Evolutionary conservation across 352 stramenopile species (phyloP), one percentile per base, ranked within the genome.

Genomic region (Aphanomyces euteiches): DNA sequence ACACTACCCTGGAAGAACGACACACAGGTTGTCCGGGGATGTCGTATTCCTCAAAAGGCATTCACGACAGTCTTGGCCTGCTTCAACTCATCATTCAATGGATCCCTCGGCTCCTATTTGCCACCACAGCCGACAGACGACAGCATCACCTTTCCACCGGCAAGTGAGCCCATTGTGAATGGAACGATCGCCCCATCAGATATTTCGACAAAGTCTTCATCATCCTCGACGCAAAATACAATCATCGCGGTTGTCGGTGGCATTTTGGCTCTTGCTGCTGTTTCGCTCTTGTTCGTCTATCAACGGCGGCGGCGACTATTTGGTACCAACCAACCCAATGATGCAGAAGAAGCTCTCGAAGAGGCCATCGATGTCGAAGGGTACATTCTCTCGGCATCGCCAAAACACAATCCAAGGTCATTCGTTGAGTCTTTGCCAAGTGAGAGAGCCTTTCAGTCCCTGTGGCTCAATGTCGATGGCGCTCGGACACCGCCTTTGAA

Each of bases 281-380:
- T 61, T 17, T 61, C 54, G 19, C 43, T 61, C 43, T 39, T 61
- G 10, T 40, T 61, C 21, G 5, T 61, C 36, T 37, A 40, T 12
- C 54, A 61, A 12, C 54, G 54, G 28, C 54, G 54, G 28, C 54
- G 54, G 10, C 50, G 50, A 10, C 50, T 10, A 12, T 7, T 19
- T 39, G 7, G 10, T 10, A n/a, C 3, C 28, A 61, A 50, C 17
- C 10, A n/a, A n/a, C 10, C 50, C 1, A 61, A 61, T 3, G 54
- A 12, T 7, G 12, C n/a, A 28, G 1, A 12, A 28, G 34, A 28
- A 12, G 34, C 19, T 37, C 19, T 37, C 54, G 7, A 40, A 7
- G 54, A 61, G 28, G 54, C 19, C 54, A 37, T 45, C 21, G 28
- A 61, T 13, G 54, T 19, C 19, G 50, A 10, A 7, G 50, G 17